Evolutionary conservation across 495 filamentous ascomycete species (phyloP).

Genomic region (Talaromyces trachyspermus): DNA sequence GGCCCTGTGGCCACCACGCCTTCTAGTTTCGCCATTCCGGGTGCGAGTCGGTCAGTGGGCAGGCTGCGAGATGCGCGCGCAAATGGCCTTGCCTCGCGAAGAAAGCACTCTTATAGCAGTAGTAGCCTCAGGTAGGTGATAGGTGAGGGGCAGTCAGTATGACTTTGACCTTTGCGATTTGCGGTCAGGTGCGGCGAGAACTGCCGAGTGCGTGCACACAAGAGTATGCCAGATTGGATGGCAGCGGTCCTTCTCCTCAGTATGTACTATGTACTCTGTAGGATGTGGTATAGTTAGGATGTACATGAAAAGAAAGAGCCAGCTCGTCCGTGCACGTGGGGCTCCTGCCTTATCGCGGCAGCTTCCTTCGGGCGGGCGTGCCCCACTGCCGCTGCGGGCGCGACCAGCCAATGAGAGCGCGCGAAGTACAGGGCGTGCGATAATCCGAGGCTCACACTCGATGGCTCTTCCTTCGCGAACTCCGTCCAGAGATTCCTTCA

Average conservation of each 20-base stretch:
- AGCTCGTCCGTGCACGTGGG: conserved; percentile 3
- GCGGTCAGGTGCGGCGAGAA: too few relatives aligned
- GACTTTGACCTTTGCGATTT: too few relatives aligned
- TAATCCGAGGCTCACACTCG: conserved; percentile 1
- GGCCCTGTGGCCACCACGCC: neutral
- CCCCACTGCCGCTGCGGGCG: neutral
- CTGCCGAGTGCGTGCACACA: conserved; percentile 1
- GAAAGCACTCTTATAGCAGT: too few relatives aligned
- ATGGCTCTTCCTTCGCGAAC: conserved; percentile 4
- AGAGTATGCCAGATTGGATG: conserved; percentile 1
- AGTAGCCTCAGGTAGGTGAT: too few relatives aligned
- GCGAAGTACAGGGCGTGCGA: neutral
- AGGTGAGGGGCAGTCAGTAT: too few relatives aligned
- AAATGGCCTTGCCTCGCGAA: too few relatives aligned
- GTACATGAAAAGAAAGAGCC: neutral
- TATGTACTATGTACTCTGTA: too few relatives aligned
- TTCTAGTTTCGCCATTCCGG: neutral
- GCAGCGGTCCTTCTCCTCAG: too few relatives aligned
- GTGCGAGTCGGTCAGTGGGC: too few relatives aligned
- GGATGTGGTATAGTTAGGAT: too few relatives aligned
- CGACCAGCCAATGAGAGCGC: neutral
- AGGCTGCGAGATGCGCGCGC: too few relatives aligned
- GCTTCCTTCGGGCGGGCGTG: neutral
- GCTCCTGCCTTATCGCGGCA: neutral
- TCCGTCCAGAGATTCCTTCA: too few relatives aligned